Evolutionary conservation across 192 early-diverging fungal genomes (phyloP).

Genomic region (Diversispora eburnea): DNA sequence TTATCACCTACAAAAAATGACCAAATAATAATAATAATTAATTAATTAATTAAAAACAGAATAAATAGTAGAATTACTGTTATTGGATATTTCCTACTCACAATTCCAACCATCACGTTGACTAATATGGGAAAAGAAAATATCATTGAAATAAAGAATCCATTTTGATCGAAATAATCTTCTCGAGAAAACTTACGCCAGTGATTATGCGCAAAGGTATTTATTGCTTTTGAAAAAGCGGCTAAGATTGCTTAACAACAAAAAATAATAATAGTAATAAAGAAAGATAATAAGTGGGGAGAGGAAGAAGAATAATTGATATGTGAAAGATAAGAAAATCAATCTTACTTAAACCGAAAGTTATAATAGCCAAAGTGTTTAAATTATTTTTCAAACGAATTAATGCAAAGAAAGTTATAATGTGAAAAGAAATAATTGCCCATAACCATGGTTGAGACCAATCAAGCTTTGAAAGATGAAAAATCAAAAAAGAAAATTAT

Average conservation of each 20-base stretch:
- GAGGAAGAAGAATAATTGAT: not conserved
- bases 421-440: not conserved
- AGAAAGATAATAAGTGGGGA: not conserved
- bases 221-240: conserved; percentile 31
- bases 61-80: not conserved
- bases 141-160: conserved; percentile 33
- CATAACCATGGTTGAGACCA: not conserved
- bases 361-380: not conserved
- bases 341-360: not conserved
- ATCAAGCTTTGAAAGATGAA: not conserved
- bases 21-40: not conserved
- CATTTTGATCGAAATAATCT: conserved; percentile 38
- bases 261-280: not conserved
- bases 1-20: not conserved
- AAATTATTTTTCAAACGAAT: not conserved
- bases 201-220: conserved; percentile 24
- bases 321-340: not conserved
- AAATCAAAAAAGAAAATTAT: too few species aligned
- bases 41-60: not conserved
- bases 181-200: conserved; percentile 34
- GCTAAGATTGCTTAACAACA: conserved; percentile 32
- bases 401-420: not conserved
- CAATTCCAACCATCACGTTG: conserved; percentile 32
- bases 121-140: conserved; percentile 37
- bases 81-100: conserved; percentile 4